Conservation (phyloP, 2,329 filamentous ascomycete genomes). For the Exophiala spinifera region DNA sequence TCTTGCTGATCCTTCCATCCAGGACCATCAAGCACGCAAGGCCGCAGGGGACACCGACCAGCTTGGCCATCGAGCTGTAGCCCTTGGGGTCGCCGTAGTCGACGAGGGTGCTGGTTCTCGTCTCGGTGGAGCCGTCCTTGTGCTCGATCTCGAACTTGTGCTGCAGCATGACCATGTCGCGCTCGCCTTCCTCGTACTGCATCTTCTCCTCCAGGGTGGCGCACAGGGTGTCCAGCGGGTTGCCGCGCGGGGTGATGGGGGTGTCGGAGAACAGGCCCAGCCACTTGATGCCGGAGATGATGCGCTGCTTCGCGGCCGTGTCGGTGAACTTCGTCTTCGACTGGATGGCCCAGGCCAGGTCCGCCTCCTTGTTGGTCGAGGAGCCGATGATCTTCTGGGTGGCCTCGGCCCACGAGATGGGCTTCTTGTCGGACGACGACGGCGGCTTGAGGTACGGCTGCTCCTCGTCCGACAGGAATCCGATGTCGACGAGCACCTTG, state of each 20-base stretch:
- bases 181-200: conserved; percentile 77
- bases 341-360: conserved; percentile 69
- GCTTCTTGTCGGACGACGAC: conserved; percentile 54
- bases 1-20: conserved; percentile 68
- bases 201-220: conserved; percentile 88
- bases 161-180: conserved; percentile 70
- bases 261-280: conserved; percentile 64
- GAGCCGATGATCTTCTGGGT: conserved; percentile 74
- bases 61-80: conserved; percentile 79
- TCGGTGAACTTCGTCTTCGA: conserved; percentile 71
- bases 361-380: conserved; percentile 61
- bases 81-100: conserved; percentile 73
- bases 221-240: conserved; percentile 87
- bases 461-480: conserved; percentile 74
- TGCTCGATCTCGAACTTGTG: conserved; percentile 74
- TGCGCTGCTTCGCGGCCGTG: conserved; percentile 65
- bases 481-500: conserved; percentile 80
- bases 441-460: conserved; percentile 56
- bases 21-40: conserved; percentile 76
- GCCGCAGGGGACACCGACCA: conserved; percentile 72
- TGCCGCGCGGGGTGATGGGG: conserved; percentile 68
- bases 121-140: conserved; percentile 74
- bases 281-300: conserved; percentile 72
- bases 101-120: conserved; percentile 72
- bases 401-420: conserved; percentile 79